Base-by-base conservation (phyloP, 768 basidiomycete species). In the Ramaria rubella region DNA sequence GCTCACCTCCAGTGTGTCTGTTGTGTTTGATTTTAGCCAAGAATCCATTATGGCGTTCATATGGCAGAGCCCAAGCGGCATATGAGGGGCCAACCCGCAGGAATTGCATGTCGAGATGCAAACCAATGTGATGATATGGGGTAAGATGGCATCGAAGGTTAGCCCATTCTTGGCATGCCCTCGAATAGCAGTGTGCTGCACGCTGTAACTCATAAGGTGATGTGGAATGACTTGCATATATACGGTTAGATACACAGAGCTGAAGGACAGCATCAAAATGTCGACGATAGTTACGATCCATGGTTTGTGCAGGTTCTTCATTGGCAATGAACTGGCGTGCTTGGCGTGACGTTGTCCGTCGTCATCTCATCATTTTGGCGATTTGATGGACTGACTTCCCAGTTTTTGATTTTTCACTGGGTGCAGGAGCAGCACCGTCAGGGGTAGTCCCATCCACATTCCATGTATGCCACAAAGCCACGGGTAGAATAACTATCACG, bases 11-110 rank as follows among this genome's bases (percentile, higher is more conserved):
- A 1, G 62, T 49, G 36, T 64, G 63, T 5, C 63, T 60, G 26
- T 64, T 64, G 30, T 60, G 51, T 21, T 64, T 61, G 38, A 61
- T 52, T 2, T 56, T 49, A 5, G 51, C 60, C 3, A 64, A 52
- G 5, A 42, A 24, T 1, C 63, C 63, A 31, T 64, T 63, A 42
- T 64, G 60, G 3, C 63, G 55, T 38, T 64, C 62, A 49, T 64
- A 64, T 1, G 58, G 34, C 46, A 19, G 61, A n/a, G 49, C 50
- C 59, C 62, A 60, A 53, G 58, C 59, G 24, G 43, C 33, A 11
- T 57, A 55, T 15, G n/a, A 40, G n/a, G 63, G 63, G 1, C 63
- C 62, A 21, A 58, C n/a, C 8, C 44, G 44, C 30, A 54, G 51
- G 24, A 52, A 60, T 53, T 63, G 63, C 3, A 12, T 23, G 12